Evolutionary conservation across 2,329 filamentous ascomycete genomes (phyloP).

Genomic region (Alternaria burnsii): DNA sequence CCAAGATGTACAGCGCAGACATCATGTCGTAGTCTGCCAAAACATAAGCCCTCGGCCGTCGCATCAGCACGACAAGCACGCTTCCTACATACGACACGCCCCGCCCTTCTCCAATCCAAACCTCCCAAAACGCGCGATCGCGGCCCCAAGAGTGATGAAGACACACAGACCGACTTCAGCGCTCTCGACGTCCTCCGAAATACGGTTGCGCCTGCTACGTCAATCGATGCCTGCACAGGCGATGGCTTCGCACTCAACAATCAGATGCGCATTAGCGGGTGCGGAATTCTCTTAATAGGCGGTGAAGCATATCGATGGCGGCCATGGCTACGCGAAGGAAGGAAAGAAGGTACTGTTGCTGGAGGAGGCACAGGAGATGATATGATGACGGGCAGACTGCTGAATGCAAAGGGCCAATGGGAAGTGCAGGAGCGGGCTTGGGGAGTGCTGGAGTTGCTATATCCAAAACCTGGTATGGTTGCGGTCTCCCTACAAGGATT

Average conservation of each 20-base stretch:
- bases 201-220: constrained; percentile 78
- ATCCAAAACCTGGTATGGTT: constrained; percentile 84
- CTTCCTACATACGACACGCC: constrained; percentile 33
- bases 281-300: constrained; percentile 79
- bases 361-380: constrained; percentile 43
- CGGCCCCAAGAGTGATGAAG: constrained; percentile 67
- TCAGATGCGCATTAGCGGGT: constrained; percentile 72
- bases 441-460: constrained; percentile 78
- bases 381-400: constrained; percentile 57
- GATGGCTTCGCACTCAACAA: constrained; percentile 90
- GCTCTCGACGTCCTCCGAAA: constrained; percentile 81
- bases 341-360: constrained; percentile 40
- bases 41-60: constrained; percentile 7
- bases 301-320: constrained; percentile 91
- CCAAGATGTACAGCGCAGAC: constrained; percentile 9
- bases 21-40: background rate
- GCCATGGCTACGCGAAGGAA: constrained; percentile 70
- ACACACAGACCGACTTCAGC: constrained; percentile 75
- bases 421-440: constrained; percentile 76
- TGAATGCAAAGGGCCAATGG: constrained; percentile 83
- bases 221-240: constrained; percentile 80
- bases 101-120: constrained; percentile 28
- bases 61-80: constrained; percentile 11
- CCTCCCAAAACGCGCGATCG: constrained; percentile 63
- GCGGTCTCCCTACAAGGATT: background rate